Conservation (phyloP, 192 early-diverging fungal species). For the Entomortierella beljakovae region DNA sequence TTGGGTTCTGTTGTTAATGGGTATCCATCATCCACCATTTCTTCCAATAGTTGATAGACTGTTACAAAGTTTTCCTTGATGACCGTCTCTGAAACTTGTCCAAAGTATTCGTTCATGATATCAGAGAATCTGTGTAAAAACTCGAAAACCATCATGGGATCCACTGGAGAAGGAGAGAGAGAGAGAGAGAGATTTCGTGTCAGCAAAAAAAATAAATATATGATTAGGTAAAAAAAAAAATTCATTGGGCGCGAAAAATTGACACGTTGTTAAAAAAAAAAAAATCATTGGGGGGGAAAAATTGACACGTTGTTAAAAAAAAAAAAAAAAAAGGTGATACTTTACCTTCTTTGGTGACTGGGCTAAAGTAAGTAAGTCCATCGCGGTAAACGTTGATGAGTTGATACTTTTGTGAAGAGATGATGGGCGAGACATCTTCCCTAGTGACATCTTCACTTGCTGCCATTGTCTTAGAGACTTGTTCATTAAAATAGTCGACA, state of each 20-base stretch:
- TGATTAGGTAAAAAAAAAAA: not conserved
- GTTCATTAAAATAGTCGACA: conserved; percentile 71
- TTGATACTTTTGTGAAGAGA: conserved; percentile 71
- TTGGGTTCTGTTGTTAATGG: conserved; percentile 90
- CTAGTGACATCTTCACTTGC: conserved; percentile 58
- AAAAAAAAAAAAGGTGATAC: not conserved
- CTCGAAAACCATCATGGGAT: conserved; percentile 87
- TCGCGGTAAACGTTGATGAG: conserved; percentile 75
- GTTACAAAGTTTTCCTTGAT: conserved; percentile 95
- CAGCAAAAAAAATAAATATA: not conserved
- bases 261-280: not conserved
- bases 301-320: not conserved
- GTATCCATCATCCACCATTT: conserved; percentile 93
- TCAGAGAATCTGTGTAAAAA: conserved; percentile 86
- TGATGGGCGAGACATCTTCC: conserved; percentile 73
- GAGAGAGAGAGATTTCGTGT: too few species aligned
- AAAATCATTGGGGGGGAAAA: not conserved
- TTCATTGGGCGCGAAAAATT: not conserved
- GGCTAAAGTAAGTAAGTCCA: conserved; percentile 80
- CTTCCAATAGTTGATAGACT: conserved; percentile 92
- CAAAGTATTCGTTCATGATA: conserved; percentile 87
- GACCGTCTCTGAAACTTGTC: conserved; percentile 80
- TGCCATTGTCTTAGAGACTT: conserved; percentile 67
- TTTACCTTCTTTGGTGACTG: conserved; percentile 80
- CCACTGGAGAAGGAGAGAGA: conserved; percentile 57